Evolutionary conservation across 768 basidiomycete genomes (phyloP).

Genomic region (Russula abietina): DNA sequence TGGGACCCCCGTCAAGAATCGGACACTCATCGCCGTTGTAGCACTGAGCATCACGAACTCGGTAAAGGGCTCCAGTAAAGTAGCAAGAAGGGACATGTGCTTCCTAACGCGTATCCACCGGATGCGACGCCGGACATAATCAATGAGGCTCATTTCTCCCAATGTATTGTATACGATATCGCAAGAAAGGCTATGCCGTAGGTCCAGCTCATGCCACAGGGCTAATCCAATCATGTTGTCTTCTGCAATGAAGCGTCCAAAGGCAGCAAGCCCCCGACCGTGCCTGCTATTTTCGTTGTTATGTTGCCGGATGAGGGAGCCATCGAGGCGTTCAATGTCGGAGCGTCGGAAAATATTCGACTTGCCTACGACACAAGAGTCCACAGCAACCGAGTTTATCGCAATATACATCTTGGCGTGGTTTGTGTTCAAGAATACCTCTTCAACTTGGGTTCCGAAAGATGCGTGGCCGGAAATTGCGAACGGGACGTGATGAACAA

Average conservation of each 20-base stretch:
- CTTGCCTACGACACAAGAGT: constrained; percentile 96
- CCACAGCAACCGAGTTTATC: constrained; percentile 81
- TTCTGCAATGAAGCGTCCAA: constrained; percentile 88
- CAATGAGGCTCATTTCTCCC: constrained; percentile 77
- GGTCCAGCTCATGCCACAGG: constrained; percentile 88
- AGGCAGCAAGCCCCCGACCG: constrained; percentile 62
- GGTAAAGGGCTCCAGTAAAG: constrained; percentile 86
- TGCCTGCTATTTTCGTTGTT: constrained; percentile 29
- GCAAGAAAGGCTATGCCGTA: constrained; percentile 84
- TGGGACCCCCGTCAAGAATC: constrained; percentile 46
- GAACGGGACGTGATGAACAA: constrained; percentile 95
- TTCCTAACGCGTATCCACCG: constrained; percentile 98
- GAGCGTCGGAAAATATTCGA: constrained; percentile 90
- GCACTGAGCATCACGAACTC: constrained; percentile 71
- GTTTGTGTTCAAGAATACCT: constrained; percentile 92
- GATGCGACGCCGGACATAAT: constrained; percentile 83
- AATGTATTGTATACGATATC: constrained; percentile 88
- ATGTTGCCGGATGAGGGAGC: constrained; percentile 45
- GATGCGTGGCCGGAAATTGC: constrained; percentile 63
- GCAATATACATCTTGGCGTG: constrained; percentile 98
- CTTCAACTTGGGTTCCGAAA: constrained; percentile 81
- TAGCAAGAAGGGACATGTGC: constrained; percentile 84
- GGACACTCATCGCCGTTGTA: constrained; percentile 53
- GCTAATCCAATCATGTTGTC: constrained; percentile 95
- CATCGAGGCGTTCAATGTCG: constrained; percentile 73